A percentile compares a stretch with the other conserved stretches of the same genome.
Conservation (phyloP, 1,284 basidiomycete genomes). For the Moesziomyces sp. region DNA sequence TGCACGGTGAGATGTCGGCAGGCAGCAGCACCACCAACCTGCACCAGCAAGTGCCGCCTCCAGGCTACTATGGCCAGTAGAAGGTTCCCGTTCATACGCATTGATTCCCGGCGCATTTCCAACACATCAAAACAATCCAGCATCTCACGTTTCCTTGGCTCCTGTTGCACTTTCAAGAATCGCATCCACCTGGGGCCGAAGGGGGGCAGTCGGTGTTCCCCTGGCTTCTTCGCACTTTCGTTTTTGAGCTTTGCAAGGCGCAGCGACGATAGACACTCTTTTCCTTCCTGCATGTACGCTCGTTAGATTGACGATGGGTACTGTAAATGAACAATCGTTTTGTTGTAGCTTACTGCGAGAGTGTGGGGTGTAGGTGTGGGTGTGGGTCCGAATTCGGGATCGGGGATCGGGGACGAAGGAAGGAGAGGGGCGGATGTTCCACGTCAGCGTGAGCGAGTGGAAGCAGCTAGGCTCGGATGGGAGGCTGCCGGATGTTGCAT, state of each 20-base stretch:
- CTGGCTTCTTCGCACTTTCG: not conserved
- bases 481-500: conserved; percentile 4
- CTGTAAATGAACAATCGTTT: no score
- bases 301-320: no score
- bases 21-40: conserved; percentile 46
- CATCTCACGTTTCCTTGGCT: conserved; percentile 2
- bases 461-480: conserved; percentile 2
- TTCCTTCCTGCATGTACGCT: no score
- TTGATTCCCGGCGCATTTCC: no score
- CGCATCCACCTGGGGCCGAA: no score
- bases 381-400: no score
- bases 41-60: conserved; percentile 38
- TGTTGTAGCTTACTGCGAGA: no score
- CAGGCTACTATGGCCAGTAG: conserved; percentile 45
- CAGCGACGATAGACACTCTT: no score
- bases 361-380: no score
- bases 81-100: not conserved
- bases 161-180: no score
- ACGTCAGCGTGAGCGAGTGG: not conserved
- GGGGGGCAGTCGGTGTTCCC: not conserved
- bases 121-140: not conserved
- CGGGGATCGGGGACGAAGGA: not conserved
- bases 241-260: not conserved
- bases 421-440: conserved; percentile 5
- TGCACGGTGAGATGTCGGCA: conserved; percentile 38